phyloP scores from a whole-genome alignment of 129 eudicot species.

The Heracleum sosnowskyi region DNA sequence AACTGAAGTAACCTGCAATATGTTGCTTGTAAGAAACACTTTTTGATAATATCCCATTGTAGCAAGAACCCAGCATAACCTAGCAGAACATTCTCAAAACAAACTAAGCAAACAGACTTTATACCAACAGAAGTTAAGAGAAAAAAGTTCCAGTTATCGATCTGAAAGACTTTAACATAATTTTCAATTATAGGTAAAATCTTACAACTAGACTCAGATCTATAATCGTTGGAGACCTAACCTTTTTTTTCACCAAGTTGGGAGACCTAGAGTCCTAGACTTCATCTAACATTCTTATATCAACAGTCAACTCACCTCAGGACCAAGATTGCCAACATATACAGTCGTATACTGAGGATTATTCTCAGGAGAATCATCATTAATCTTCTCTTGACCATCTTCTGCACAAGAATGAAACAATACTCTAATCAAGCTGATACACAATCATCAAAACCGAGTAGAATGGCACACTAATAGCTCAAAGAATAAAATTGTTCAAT shows the following conservation, averaged over 20 bases:
- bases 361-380: slow-evolving; percentile 82
- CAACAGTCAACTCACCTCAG: slow-evolving; percentile 67
- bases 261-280: background rate
- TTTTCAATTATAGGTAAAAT: background rate
- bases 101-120: too few species aligned
- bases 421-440: background rate
- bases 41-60: background rate
- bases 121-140: background rate
- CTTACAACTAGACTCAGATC: background rate
- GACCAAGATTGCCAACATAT: slow-evolving; percentile 88
- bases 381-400: slow-evolving; percentile 59
- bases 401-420: slow-evolving; percentile 35
- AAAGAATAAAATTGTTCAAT: background rate
- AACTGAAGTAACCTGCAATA: slow-evolving; percentile 62
- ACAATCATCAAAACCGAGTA: background rate
- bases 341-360: slow-evolving; percentile 85
- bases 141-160: background rate
- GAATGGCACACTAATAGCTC: background rate
- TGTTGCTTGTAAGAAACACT: background rate
- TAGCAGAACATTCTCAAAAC: background rate
- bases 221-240: background rate
- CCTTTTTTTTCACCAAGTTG: too few species aligned
- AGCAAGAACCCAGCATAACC: background rate
- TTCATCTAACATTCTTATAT: background rate
- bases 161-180: background rate